Conservation (phyloP, 768 basidiomycete genomes). For the Candolleomyces efflorescens region DNA sequence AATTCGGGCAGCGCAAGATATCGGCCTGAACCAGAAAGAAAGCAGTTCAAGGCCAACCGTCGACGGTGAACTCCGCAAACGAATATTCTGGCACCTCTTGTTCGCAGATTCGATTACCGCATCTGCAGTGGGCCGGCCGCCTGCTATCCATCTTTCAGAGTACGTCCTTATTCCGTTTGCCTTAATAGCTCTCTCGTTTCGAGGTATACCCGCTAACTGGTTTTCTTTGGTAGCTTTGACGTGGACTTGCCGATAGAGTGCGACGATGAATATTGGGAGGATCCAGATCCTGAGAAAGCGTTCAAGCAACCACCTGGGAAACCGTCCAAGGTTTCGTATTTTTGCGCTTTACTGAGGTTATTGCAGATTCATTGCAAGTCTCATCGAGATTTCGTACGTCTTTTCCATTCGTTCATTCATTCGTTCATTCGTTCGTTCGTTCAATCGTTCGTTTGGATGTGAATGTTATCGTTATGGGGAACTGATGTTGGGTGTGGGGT, state of each 20-base stretch:
- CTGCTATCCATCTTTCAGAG: slow-evolving; percentile 71
- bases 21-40: slow-evolving; percentile 54
- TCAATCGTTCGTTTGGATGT: no score
- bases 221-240: slow-evolving; percentile 47
- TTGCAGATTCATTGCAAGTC: slow-evolving; percentile 57
- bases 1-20: slow-evolving; percentile 63
- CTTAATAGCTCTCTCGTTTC: no score
- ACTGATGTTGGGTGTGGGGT: no score
- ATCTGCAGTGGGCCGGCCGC: slow-evolving; percentile 54
- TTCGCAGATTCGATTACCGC: slow-evolving; percentile 41
- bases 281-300: slow-evolving; percentile 38
- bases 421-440: no score
- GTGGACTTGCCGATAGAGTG: slow-evolving; percentile 56
- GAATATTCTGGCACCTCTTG: slow-evolving; percentile 45
- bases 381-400: slow-evolving; percentile 53
- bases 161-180: slow-evolving; percentile 22
- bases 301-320: slow-evolving; percentile 65
- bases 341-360: slow-evolving; percentile 50
- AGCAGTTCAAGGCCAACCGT: slow-evolving; percentile 25
- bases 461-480: no score
- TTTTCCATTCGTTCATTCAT: not conserved
- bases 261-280: slow-evolving; percentile 65
- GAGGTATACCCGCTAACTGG: no score
- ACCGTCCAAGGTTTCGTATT: slow-evolving; percentile 51
- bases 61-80: slow-evolving; percentile 68